Evolutionary conservation across 2,329 filamentous ascomycete species (phyloP).

Genomic region (Purpureocillium lavendulum): DNA sequence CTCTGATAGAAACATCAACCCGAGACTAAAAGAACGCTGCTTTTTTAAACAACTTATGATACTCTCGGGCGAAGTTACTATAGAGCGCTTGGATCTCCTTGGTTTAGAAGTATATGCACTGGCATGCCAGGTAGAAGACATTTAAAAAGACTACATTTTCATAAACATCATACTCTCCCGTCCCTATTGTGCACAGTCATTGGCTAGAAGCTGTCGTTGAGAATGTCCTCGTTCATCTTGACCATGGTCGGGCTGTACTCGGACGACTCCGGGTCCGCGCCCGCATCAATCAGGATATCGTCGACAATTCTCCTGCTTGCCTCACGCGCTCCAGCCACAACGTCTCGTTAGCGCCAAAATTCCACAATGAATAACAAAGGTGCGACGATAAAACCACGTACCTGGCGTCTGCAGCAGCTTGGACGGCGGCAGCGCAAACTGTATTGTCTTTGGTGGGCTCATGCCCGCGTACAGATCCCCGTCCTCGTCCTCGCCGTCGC

Average conservation of each 20-base stretch:
- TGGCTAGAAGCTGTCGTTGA: constrained; percentile 48
- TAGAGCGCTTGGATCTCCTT: neutral
- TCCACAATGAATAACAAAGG: no score
- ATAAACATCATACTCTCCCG: no score
- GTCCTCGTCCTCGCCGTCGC: constrained; percentile 61
- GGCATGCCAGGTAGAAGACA: no score
- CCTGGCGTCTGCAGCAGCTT: constrained; percentile 74
- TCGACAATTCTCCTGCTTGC: constrained; percentile 76
- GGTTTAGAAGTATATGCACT: no score
- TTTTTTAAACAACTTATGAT: neutral
- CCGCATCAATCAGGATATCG: constrained; percentile 69
- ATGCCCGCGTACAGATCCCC: constrained; percentile 58
- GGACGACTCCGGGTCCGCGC: constrained; percentile 46
- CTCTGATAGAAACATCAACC: neutral
- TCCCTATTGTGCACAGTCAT: no score
- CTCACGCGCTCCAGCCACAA: constrained; percentile 51
- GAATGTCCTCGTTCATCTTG: constrained; percentile 53
- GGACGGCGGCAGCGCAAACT: constrained; percentile 71
- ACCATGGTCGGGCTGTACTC: constrained; percentile 59
- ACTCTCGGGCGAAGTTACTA: neutral
- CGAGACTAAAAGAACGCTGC: neutral
- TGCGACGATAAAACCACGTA: constrained; percentile 25
- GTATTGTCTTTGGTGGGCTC: constrained; percentile 90
- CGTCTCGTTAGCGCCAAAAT: neutral
- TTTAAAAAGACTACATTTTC: no score